Conservation (phyloP, 1,284 basidiomycete genomes). For the Cyathus olla region DNA sequence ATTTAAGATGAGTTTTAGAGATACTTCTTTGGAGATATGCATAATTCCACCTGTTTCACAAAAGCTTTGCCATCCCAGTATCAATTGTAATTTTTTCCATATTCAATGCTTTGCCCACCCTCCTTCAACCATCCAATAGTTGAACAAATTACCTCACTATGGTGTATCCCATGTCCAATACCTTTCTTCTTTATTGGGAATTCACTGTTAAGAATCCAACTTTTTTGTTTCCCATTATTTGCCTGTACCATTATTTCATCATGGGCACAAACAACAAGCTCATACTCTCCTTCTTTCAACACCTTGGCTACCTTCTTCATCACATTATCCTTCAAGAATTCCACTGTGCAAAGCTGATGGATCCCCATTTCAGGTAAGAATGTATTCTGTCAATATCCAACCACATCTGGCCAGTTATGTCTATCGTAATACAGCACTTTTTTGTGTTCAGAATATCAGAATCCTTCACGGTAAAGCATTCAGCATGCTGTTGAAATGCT, state of each 20-base stretch:
- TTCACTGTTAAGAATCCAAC: conserved; percentile 45
- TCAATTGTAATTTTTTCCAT: conserved; percentile 56
- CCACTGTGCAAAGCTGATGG: conserved; percentile 23
- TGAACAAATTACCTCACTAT: conserved; percentile 41
- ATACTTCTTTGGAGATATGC: neutral
- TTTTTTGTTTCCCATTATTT: conserved; percentile 40
- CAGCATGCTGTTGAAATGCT: conserved; percentile 28
- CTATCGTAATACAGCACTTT: conserved; percentile 37
- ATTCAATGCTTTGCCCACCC: conserved; percentile 44
- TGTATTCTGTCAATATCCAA: conserved; percentile 22
- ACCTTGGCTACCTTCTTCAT: conserved; percentile 19
- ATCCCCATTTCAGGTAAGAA: conserved; percentile 33
- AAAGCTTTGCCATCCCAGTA: conserved; percentile 55
- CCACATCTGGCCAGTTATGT: conserved; percentile 33
- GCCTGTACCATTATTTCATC: conserved; percentile 52
- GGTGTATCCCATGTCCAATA: conserved; percentile 41
- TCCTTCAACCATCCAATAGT: conserved; percentile 40
- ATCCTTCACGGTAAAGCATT: conserved; percentile 39
- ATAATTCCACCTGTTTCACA: conserved; percentile 42
- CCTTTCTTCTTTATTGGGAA: conserved; percentile 48
- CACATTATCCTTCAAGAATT: conserved; percentile 34
- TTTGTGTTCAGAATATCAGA: conserved; percentile 37
- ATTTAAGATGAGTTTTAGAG: neutral
- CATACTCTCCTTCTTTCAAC: conserved; percentile 27
- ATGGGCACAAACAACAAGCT: conserved; percentile 41